Percentiles rank a stretch among this genome's conserved stretches.
phyloP scores from a whole-genome alignment of 371 early-diverging fungal species.

The Mucor velutinosus region DNA sequence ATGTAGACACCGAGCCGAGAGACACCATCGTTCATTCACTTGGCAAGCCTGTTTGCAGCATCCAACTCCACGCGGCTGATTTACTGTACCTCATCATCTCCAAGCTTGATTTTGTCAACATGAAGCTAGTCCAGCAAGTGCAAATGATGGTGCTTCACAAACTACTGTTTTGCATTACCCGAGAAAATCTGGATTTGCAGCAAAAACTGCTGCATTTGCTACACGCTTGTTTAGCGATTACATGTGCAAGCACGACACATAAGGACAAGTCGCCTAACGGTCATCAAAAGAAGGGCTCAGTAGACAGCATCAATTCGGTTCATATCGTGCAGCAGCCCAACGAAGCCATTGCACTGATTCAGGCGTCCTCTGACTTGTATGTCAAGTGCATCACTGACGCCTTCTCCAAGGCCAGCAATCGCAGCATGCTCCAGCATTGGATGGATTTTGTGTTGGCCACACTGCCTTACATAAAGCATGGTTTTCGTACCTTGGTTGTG shows the following conservation, averaged over 20 bases:
- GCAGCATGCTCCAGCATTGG: slow-evolving; percentile 74
- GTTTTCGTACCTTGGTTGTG: slow-evolving; percentile 61
- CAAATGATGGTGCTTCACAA: slow-evolving; percentile 62
- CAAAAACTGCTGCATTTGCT: slow-evolving; percentile 72
- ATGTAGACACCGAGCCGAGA: slow-evolving; percentile 39
- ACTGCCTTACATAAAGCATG: slow-evolving; percentile 63
- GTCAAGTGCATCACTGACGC: slow-evolving; percentile 68
- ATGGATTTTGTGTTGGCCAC: slow-evolving; percentile 72
- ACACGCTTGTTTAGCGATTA: slow-evolving; percentile 59
- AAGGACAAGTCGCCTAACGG: slow-evolving; percentile 10
- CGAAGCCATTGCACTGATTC: slow-evolving; percentile 34
- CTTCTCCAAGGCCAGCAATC: slow-evolving; percentile 58
- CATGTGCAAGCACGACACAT: slow-evolving; percentile 28
- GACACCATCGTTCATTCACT: slow-evolving; percentile 27
- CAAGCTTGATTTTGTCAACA: slow-evolving; percentile 57
- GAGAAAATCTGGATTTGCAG: slow-evolving; percentile 66
- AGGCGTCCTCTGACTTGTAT: slow-evolving; percentile 53
- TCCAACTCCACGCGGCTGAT: slow-evolving; percentile 67
- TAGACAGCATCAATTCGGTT: slow-evolving; percentile 9
- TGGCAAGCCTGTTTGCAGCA: slow-evolving; percentile 37
- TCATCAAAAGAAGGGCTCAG: slow-evolving; percentile 8
- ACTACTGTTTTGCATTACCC: slow-evolving; percentile 62
- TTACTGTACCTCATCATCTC: slow-evolving; percentile 64
- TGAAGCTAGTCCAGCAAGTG: slow-evolving; percentile 53
- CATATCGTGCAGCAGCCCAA: neutral